phyloP scores from a whole-genome alignment of 805 yeast genomes.

The Candida parachauliodes region DNA sequence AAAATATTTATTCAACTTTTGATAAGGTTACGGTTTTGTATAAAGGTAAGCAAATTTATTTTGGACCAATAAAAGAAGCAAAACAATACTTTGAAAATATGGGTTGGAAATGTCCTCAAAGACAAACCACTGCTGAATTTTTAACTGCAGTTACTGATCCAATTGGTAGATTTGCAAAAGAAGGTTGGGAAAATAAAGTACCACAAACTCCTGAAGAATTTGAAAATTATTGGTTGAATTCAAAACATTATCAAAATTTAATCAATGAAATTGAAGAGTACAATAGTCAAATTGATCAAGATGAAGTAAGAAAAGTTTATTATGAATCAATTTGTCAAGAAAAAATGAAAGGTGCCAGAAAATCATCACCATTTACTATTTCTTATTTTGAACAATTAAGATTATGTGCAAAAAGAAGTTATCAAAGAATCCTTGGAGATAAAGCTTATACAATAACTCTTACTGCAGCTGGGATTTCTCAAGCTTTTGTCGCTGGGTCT shows the following conservation, averaged over 20 bases:
- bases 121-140: conserved; percentile 72
- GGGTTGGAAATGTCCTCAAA: conserved; percentile 62
- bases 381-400: conserved; percentile 47
- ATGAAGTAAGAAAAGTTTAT: conserved; percentile 32
- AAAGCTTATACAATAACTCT: conserved; percentile 45
- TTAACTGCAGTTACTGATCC: conserved; percentile 70
- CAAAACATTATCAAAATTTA: conserved; percentile 27
- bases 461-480: conserved; percentile 46
- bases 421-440: conserved; percentile 56
- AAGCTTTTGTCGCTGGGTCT: conserved; percentile 63
- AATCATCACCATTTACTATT: conserved; percentile 41
- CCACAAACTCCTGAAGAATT: conserved; percentile 66
- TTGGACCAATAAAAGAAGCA: conserved; percentile 56
- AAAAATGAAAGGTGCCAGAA: conserved; percentile 34
- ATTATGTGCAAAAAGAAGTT: conserved; percentile 47
- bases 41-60: conserved; percentile 51
- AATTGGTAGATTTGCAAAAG: conserved; percentile 47
- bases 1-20: conserved; percentile 25
- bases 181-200: conserved; percentile 48
- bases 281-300: conserved; percentile 16
- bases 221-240: conserved; percentile 52
- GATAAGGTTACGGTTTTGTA: conserved; percentile 30
- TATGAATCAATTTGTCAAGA: conserved; percentile 32
- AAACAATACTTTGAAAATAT: conserved; percentile 55
- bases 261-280: conserved; percentile 21